Conservation (phyloP, 768 basidiomycete species). For the Pluteus cervinus region DNA sequence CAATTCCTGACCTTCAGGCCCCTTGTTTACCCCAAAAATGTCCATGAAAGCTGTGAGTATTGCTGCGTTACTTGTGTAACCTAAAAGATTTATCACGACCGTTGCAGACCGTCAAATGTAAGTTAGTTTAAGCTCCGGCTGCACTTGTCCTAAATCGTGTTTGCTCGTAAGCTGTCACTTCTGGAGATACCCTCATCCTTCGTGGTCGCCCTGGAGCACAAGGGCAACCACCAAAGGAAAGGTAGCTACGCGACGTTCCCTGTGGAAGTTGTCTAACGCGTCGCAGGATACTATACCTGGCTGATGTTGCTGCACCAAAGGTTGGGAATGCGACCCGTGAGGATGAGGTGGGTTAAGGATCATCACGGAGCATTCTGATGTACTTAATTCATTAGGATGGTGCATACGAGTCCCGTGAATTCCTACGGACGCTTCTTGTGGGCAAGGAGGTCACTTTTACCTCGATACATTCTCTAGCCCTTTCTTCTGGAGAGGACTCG, state of each 20-base stretch:
- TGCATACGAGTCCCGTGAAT: constrained; percentile 93
- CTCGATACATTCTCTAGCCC: constrained; percentile 72
- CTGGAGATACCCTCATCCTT: constrained; percentile 84
- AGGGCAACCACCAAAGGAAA: constrained; percentile 87
- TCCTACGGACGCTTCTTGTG: constrained; percentile 75
- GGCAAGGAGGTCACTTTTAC: constrained; percentile 89
- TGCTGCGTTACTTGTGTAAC: neutral
- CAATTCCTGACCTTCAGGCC: neutral
- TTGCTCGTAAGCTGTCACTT: constrained; percentile 63
- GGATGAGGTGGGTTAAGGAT: constrained; percentile 65
- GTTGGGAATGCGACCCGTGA: constrained; percentile 78
- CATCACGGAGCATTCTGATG: constrained; percentile 4
- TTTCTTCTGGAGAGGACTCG: constrained; percentile 76
- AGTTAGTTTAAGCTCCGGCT: constrained; percentile 6
- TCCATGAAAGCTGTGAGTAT: constrained; percentile 69
- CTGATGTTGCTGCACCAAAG: constrained; percentile 80
- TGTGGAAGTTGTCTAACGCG: neutral
- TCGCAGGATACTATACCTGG: constrained; percentile 79
- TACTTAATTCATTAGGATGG: constrained; percentile 48
- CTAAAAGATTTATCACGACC: neutral
- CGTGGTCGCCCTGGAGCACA: constrained; percentile 72
- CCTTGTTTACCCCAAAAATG: constrained; percentile 31
- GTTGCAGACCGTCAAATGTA: constrained; percentile 57
- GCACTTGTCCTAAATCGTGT: constrained; percentile 19
- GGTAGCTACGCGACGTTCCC: constrained; percentile 35